Conservation (phyloP, 2,329 filamentous ascomycete species). For the Diaporthe citri region DNA sequence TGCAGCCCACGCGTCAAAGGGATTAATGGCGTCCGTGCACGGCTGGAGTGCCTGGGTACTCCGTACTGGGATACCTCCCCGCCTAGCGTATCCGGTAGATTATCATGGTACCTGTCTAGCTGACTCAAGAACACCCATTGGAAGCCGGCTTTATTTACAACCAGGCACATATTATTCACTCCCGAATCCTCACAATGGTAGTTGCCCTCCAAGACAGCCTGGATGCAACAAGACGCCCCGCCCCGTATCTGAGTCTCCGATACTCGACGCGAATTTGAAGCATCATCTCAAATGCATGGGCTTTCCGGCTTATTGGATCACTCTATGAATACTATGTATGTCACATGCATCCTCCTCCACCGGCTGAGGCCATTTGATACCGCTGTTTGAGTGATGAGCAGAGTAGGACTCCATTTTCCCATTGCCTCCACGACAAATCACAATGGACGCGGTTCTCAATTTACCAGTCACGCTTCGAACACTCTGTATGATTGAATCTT, state of each 20-base stretch:
- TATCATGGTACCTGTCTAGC: constrained; percentile 3
- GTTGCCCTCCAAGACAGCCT: neutral
- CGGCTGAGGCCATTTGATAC: neutral
- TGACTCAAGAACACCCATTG: neutral
- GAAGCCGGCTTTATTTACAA: neutral
- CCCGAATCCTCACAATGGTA: neutral
- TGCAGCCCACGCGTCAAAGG: constrained; percentile 29
- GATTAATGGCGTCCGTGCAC: constrained; percentile 10
- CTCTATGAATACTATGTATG: neutral
- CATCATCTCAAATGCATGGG: neutral
- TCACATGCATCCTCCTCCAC: neutral
- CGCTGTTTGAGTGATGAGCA: neutral
- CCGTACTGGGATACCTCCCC: constrained; percentile 15
- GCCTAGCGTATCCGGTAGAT: neutral
- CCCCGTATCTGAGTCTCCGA: neutral
- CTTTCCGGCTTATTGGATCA: neutral
- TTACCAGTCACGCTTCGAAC: neutral
- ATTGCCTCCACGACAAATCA: neutral
- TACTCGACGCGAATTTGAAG: neutral
- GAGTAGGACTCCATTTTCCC: neutral
- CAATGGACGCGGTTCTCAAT: neutral
- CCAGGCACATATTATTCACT: neutral
- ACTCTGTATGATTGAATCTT: neutral
- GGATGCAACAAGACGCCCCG: neutral
- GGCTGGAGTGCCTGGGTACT: neutral